Conservation (phyloP, 805 yeast species). For the Nakazawaea laoshanensis region DNA sequence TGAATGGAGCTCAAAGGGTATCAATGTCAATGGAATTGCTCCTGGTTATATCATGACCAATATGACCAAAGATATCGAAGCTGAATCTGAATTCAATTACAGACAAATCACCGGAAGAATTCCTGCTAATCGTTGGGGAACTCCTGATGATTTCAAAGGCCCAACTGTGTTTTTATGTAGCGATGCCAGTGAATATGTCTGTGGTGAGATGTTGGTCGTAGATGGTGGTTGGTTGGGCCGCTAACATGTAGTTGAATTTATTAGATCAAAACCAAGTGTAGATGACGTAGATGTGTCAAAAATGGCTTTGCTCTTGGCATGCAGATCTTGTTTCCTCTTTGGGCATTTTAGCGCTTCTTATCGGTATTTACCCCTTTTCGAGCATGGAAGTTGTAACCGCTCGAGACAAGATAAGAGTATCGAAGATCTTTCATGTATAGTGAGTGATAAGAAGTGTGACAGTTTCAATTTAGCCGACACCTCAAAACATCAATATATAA, state of each 20-base stretch:
- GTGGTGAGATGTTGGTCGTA: slow-evolving; percentile 42
- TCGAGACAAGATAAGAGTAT: background rate
- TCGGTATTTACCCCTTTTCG: too few relatives aligned
- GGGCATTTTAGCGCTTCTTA: too few relatives aligned
- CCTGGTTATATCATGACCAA: slow-evolving; percentile 42
- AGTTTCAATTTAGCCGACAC: too few relatives aligned
- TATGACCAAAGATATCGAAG: slow-evolving; percentile 27
- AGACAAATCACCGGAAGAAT: slow-evolving; percentile 26
- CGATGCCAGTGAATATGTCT: slow-evolving; percentile 40
- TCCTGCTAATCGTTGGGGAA: slow-evolving; percentile 40
- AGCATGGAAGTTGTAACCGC: too few relatives aligned
- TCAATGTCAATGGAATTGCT: slow-evolving; percentile 38
- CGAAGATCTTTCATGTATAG: too few relatives aligned
- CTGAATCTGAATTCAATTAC: slow-evolving; percentile 18
- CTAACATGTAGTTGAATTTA: slow-evolving; percentile 7
- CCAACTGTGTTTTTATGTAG: slow-evolving; percentile 36
- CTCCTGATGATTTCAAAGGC: slow-evolving; percentile 38
- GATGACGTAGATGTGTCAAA: too few relatives aligned
- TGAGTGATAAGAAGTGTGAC: too few relatives aligned
- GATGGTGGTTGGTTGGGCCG: slow-evolving; percentile 47
- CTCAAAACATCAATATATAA: too few relatives aligned
- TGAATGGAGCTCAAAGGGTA: slow-evolving; percentile 36
- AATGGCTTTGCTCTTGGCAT: too few relatives aligned
- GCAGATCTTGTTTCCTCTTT: too few relatives aligned
- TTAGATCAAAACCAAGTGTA: too few relatives aligned